Evolutionary conservation across 371 early-diverging fungal species (phyloP).

Genomic region (Umbelopsis sp.): DNA sequence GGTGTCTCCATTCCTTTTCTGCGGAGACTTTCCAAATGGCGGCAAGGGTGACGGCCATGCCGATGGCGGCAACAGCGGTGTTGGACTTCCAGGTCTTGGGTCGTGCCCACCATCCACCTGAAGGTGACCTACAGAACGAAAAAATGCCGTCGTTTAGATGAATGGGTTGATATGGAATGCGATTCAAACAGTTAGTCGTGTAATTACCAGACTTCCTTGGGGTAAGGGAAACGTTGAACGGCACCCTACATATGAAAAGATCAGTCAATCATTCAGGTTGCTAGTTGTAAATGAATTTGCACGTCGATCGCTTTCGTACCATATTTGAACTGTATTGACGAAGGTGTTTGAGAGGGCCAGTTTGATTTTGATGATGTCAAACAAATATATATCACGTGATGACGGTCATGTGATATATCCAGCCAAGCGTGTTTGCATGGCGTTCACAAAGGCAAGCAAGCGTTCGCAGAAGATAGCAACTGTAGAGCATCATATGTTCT

Average conservation of each 20-base stretch:
- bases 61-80: constrained; percentile 72
- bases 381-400: background rate
- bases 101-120: constrained; percentile 91
- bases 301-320: background rate
- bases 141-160: background rate
- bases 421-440: no score
- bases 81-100: constrained; percentile 84
- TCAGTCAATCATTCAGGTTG: no score
- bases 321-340: constrained; percentile 10
- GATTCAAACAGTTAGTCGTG: background rate
- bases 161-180: background rate
- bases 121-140: constrained; percentile 58
- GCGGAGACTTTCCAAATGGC: constrained; percentile 81
- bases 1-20: constrained; percentile 74
- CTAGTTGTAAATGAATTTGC: background rate
- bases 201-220: constrained; percentile 67
- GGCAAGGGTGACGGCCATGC: constrained; percentile 64
- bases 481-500: no score
- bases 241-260: constrained; percentile 49
- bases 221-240: constrained; percentile 64
- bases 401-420: background rate
- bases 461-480: no score
- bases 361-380: constrained; percentile 4
- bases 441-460: no score
- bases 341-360: background rate